phyloP scores from a whole-genome alignment of 1,284 basidiomycete genomes.

The Bondarzewia mesenterica region DNA sequence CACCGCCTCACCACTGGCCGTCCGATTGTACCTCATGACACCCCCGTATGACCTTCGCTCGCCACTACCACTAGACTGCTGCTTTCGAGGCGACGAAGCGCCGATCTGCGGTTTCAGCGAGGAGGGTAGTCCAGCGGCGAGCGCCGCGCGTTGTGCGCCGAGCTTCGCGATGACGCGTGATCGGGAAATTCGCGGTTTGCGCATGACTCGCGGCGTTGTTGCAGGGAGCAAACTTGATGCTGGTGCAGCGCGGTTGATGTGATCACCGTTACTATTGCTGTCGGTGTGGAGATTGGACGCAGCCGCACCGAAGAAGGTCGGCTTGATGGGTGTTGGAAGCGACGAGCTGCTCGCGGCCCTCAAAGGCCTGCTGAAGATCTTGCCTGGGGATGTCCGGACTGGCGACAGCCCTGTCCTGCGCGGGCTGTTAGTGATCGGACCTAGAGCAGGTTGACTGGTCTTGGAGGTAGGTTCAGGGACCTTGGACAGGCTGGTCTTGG shows the following conservation, averaged over 20 bases:
- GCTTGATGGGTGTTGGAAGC: slow-evolving; percentile 25
- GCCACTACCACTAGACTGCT: slow-evolving; percentile 51
- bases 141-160: slow-evolving; percentile 57
- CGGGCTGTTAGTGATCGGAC: slow-evolving; percentile 38
- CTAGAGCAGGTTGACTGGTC: slow-evolving; percentile 22
- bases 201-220: slow-evolving; percentile 32
- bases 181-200: slow-evolving; percentile 69
- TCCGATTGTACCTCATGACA: slow-evolving; percentile 24
- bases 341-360: slow-evolving; percentile 23
- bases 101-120: not conserved
- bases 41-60: slow-evolving; percentile 38
- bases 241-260: not conserved
- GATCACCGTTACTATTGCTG: slow-evolving; percentile 1
- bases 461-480: not conserved
- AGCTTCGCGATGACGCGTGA: slow-evolving; percentile 69
- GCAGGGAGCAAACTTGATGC: slow-evolving; percentile 8
- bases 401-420: slow-evolving; percentile 13
- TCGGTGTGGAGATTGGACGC: slow-evolving; percentile 19
- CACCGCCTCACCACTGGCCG: slow-evolving; percentile 25
- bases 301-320: slow-evolving; percentile 23
- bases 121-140: slow-evolving; percentile 8
- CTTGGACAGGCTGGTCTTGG: slow-evolving; percentile 9
- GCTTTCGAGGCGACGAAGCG: slow-evolving; percentile 16
- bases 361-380: slow-evolving; percentile 49
- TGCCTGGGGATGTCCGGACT: slow-evolving; percentile 16